Evolutionary conservation across 768 basidiomycete genomes (phyloP).

Genomic region (Udeniomyces megalosporus): DNA sequence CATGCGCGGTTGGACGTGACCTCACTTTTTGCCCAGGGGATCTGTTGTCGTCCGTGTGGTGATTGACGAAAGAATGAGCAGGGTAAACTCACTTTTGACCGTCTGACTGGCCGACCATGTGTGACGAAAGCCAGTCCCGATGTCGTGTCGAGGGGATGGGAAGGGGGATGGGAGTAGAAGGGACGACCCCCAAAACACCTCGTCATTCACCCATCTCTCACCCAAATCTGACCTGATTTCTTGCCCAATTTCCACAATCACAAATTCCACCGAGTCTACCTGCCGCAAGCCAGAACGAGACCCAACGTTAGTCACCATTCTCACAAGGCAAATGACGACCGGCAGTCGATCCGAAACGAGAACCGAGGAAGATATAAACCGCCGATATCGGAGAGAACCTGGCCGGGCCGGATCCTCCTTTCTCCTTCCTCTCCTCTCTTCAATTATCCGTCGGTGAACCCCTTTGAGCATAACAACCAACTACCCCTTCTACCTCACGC

Average conservation of each 20-base stretch:
- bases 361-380: neutral
- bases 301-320: no score
- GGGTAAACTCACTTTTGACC: slow-evolving; percentile 8
- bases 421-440: neutral
- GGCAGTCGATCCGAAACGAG: neutral
- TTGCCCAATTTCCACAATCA: neutral
- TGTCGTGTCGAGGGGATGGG: neutral
- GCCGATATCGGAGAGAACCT: neutral
- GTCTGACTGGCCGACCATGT: neutral
- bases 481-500: no score
- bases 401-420: neutral
- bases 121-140: neutral
- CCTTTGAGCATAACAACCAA: no score
- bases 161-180: neutral
- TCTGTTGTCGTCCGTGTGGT: neutral
- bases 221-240: neutral
- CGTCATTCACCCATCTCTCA: no score
- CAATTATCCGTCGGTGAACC: no score
- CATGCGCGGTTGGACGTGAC: neutral
- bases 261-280: no score
- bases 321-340: no score
- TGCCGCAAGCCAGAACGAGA: no score
- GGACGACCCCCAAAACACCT: no score
- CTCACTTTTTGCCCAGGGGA: neutral
- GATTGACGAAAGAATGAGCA: neutral